phyloP scores from a whole-genome alignment of 768 basidiomycete genomes.

The Termitomyces sp. region DNA sequence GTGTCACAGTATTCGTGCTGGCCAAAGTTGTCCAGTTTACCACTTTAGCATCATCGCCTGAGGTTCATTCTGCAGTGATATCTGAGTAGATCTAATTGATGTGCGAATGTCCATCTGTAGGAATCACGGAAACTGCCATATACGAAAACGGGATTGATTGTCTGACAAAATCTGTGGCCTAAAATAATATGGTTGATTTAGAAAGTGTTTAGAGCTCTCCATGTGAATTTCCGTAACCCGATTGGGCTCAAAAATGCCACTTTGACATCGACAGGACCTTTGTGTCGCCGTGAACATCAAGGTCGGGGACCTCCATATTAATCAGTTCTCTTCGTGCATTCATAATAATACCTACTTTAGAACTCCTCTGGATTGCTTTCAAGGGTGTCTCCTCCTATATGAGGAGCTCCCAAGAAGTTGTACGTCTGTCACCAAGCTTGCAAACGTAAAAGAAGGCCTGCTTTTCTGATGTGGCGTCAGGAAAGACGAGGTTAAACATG shows the following conservation, averaged over 20 bases:
- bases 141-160: slow-evolving; percentile 61
- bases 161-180: slow-evolving; percentile 57
- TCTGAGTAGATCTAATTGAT: slow-evolving; percentile 52
- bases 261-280: slow-evolving; percentile 56
- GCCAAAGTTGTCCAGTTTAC: slow-evolving; percentile 49
- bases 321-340: background rate
- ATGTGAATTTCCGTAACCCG: slow-evolving; percentile 33
- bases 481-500: background rate
- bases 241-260: slow-evolving; percentile 63
- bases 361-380: slow-evolving; percentile 53
- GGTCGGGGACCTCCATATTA: background rate
- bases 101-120: slow-evolving; percentile 44
- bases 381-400: slow-evolving; percentile 35
- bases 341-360: slow-evolving; percentile 28
- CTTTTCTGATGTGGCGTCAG: background rate
- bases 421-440: slow-evolving; percentile 26
- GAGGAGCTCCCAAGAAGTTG: slow-evolving; percentile 49
- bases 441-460: background rate
- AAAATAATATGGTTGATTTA: background rate
- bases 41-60: slow-evolving; percentile 8
- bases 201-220: background rate
- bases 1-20: slow-evolving; percentile 2
- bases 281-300: slow-evolving; percentile 63
- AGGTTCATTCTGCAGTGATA: slow-evolving; percentile 43
- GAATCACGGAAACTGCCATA: slow-evolving; percentile 40